Conservation (phyloP, 257 asterid species). For the Solanum clarkiae region DNA sequence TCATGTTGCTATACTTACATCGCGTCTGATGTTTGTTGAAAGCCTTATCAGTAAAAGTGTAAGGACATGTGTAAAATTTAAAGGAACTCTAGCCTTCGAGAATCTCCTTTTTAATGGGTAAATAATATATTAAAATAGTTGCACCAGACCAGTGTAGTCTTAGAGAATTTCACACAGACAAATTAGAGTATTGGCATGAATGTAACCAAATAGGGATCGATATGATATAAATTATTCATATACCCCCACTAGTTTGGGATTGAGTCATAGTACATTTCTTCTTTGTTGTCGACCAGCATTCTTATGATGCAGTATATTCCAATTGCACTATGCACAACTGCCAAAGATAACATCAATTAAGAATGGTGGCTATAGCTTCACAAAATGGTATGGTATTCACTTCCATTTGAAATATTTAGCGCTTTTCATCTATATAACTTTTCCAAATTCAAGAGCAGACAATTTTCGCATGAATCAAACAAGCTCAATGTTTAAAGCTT, state of each 20-base stretch:
- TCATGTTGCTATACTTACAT: background rate
- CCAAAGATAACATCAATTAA: background rate
- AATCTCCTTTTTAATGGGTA: background rate
- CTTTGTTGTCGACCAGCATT: background rate
- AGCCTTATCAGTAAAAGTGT: background rate
- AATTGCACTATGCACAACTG: background rate
- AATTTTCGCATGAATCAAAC: background rate
- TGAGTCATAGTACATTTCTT: background rate
- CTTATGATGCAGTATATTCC: background rate
- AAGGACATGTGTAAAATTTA: background rate
- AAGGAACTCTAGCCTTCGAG: background rate
- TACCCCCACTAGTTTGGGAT: background rate
- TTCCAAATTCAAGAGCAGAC: background rate
- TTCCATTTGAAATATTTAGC: background rate
- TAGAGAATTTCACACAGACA: background rate
- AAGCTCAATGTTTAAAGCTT: background rate
- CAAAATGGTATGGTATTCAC: background rate
- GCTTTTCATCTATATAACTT: background rate
- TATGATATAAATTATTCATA: background rate
- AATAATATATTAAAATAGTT: background rate
- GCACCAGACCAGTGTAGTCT: background rate
- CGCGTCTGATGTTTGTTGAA: background rate
- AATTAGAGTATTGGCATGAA: background rate
- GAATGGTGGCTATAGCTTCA: background rate
- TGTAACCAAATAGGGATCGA: background rate